Percentiles rank a stretch among this genome's conserved stretches.
These are phyloP conservation scores for Venturia asperata DNA, from an alignment of 2,329 filamentous ascomycete genomes.

Conservation along the genomic window DNA sequence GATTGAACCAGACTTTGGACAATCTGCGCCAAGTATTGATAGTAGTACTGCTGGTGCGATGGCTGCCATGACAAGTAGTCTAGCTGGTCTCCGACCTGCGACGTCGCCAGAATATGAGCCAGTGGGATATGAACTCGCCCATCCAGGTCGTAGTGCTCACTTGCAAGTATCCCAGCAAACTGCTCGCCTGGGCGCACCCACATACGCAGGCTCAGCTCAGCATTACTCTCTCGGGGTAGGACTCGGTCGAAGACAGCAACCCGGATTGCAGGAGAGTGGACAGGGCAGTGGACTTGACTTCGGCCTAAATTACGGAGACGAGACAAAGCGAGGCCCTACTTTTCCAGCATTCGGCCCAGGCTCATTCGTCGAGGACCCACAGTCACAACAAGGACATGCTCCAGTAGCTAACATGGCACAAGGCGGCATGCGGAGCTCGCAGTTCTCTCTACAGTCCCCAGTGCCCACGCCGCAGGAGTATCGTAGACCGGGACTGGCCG, in stretches of 20 bases:
- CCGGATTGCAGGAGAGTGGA: background rate
- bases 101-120: background rate
- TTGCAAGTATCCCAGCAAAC: background rate
- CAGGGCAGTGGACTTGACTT: background rate
- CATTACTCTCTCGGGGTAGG: background rate
- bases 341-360: background rate
- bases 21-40: background rate
- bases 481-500: background rate
- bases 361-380: background rate
- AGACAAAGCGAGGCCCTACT: background rate
- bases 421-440: background rate
- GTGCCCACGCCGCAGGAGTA: background rate
- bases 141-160: background rate
- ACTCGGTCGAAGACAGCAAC: background rate
- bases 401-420: background rate
- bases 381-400: background rate
- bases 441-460: background rate
- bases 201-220: background rate
- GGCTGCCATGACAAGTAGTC: background rate
- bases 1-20: background rate
- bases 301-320: background rate
- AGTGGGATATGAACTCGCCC: background rate
- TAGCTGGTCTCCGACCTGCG: background rate
- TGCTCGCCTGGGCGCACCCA: background rate
- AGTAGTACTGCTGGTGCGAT: background rate